These are phyloP conservation scores for Hyparrhenia diplandra DNA, from an alignment of 176 grass and related monocot species.

Conservation along the genomic window DNA sequence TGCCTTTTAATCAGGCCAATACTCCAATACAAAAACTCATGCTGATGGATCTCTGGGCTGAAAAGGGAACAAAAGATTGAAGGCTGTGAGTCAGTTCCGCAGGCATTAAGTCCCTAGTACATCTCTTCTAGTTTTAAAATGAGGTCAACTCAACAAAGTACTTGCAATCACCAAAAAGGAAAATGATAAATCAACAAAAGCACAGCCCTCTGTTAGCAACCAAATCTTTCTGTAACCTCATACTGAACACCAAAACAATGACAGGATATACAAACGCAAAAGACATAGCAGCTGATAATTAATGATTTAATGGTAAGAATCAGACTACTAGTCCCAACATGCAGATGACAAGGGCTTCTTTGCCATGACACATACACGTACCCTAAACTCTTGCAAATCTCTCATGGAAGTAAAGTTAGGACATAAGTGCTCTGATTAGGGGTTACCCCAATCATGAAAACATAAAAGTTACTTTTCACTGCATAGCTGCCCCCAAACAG, in stretches of 20 bases:
- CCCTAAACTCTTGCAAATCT: neutral
- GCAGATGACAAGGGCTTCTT: neutral
- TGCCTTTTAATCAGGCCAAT: too few relatives aligned
- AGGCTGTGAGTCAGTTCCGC: neutral
- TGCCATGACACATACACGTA: neutral
- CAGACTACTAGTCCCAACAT: neutral
- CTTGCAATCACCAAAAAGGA: neutral
- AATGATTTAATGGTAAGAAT: too few relatives aligned
- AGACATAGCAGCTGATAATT: neutral
- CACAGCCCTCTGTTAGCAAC: too few relatives aligned
- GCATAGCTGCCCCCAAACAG: too few relatives aligned
- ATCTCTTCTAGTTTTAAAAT: neutral
- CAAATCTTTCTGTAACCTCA: too few relatives aligned
- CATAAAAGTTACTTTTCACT: too few relatives aligned
- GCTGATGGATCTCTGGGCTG: neutral
- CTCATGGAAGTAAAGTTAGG: neutral
- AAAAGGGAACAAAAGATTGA: neutral
- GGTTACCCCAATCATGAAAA: neutral
- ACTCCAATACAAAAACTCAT: neutral
- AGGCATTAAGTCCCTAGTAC: neutral
- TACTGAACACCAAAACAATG: too few relatives aligned
- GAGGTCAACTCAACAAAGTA: neutral
- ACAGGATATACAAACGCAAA: too few relatives aligned
- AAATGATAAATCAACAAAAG: too few relatives aligned
- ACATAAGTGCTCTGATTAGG: neutral